Evolutionary conservation across 2,329 filamentous ascomycete genomes (phyloP), one percentile per base, ranked within the genome.

Genomic region (Dendrostoma leiphaemia): DNA sequence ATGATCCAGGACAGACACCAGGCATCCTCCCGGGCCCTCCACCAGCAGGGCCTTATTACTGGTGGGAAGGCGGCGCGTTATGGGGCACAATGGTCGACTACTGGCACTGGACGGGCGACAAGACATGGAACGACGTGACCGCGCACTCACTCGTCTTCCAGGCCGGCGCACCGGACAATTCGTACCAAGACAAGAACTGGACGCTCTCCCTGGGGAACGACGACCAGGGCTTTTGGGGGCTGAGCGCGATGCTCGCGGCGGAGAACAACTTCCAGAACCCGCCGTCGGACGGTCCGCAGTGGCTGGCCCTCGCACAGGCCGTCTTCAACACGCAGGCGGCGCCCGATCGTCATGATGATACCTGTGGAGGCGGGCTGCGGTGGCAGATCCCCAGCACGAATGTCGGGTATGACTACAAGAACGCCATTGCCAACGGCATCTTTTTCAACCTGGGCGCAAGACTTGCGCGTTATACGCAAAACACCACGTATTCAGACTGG

Each of bases 141-240:
- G 29, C 50, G 29, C 38, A 55, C 21, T 58, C 63, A 3, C 48
- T 68, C 15, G 13, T 64, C 31, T 66, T 64, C 59, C 66, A 68
- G 57, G 61, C 64, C 35, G 63, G 60, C 15, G 15, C 63, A 2
- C 63, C 64, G 1, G 43, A 53, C 10, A 64, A 65, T 54, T 60
- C 58, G 47, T 69, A 62, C 57, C 63, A 64, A 65, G 63, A 64
- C 8, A 43, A 28, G 15, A 68, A 68, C 56, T 67, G 63, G 64
- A 65, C 65, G n/a, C 58, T 61, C 8, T 66, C 65, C 19, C 59
- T 68, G 24, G 66, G 67, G 9, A 87, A 86, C 63, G 84, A 87
- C 59, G 84, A 87, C 62, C 84, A 88, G 68, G 80, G 75, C 10
- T 85, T 85, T 68, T 88, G 84, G 84, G 84, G 79, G 48, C 79